Percentiles rank a stretch among this genome's conserved stretches.
Conservation (phyloP, 495 filamentous ascomycete genomes). For the Thermothielavioides terrestris region DNA sequence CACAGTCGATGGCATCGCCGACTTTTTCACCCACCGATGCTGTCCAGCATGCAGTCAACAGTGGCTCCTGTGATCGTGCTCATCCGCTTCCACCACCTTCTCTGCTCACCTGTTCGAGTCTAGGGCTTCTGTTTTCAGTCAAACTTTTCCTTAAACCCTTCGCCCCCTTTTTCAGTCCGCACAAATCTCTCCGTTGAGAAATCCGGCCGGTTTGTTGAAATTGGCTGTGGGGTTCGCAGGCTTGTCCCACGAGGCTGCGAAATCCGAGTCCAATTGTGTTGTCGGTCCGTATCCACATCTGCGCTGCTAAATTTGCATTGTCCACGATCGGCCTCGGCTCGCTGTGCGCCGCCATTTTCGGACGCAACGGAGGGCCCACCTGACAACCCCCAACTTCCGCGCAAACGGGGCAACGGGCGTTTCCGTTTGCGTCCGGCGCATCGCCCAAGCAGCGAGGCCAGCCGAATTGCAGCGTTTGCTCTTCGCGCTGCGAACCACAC, state of each 20-base stretch:
- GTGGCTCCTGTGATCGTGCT: not conserved
- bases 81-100: too few species aligned
- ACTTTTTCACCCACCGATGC: too few species aligned
- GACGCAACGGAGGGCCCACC: slow-evolving; percentile 7
- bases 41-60: not conserved
- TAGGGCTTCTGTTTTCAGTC: too few species aligned
- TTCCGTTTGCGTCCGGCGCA: slow-evolving; percentile 11
- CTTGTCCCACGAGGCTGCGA: slow-evolving; percentile 22
- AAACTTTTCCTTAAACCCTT: too few species aligned
- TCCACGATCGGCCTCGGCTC: slow-evolving; percentile 19
- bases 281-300: slow-evolving; percentile 1
- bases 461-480: not conserved
- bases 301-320: slow-evolving; percentile 22
- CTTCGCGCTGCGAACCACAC: not conserved
- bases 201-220: slow-evolving; percentile 16
- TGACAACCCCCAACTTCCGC: slow-evolving; percentile 6
- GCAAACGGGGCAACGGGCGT: slow-evolving; percentile 14
- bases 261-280: slow-evolving; percentile 7
- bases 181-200: slow-evolving; percentile 5
- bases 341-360: slow-evolving; percentile 17
- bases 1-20: too few species aligned
- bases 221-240: slow-evolving; percentile 21
- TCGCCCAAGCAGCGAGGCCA: too few species aligned
- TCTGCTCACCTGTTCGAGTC: too few species aligned
- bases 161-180: slow-evolving; percentile 8